Evolutionary conservation across 495 filamentous ascomycete genomes (phyloP), one percentile per base, ranked within the genome.

Genomic region (Aeminium ludgeri): DNA sequence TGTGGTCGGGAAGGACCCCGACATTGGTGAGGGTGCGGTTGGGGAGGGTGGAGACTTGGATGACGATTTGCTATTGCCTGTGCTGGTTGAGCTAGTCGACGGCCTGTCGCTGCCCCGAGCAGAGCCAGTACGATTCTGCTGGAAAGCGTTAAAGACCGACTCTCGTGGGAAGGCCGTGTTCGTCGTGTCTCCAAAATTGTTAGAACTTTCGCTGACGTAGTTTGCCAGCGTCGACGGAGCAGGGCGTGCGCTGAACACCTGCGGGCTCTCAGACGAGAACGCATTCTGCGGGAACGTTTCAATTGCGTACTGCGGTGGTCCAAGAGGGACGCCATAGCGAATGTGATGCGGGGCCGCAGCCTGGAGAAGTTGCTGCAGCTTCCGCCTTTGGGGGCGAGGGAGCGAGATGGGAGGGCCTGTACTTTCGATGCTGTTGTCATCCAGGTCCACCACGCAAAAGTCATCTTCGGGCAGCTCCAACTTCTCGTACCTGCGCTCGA

Each of bases 391-490:
- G 51, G 93, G 87, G 45, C 80, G 76, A 4, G 89, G 89, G 15
- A 97, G 72, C 20, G 76, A 66, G 16, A 68, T 69, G 18, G 87
- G 85, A 44, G 69, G 66, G 6, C 69, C 55, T 1, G 82, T 85
- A 44, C 82, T 78, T 55, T 91, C 81, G 40, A 97, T 89, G 33
- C 72, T 70, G 52, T 96, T 80, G 52, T 78, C 72, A 61, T 97
- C 89, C 30, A 97, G 67, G 59, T 97, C 89, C 30, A 95, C 85
- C 25, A 95, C 61, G 13, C 95, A 86, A 55, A 87, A 95, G 54
- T 96, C 89, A 51, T 96, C 89, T n/a, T 92, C 82, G 0, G 89
- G 89, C 27, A 94, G 69, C 43, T 91, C 82, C 37, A 91, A 74
- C 48, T 79, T 79, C 47, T 95, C 89, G 59, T 95, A 97, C 30